phyloP scores from a whole-genome alignment of 2,329 filamentous ascomycete species.

The Nannizziopsis barbatae region DNA sequence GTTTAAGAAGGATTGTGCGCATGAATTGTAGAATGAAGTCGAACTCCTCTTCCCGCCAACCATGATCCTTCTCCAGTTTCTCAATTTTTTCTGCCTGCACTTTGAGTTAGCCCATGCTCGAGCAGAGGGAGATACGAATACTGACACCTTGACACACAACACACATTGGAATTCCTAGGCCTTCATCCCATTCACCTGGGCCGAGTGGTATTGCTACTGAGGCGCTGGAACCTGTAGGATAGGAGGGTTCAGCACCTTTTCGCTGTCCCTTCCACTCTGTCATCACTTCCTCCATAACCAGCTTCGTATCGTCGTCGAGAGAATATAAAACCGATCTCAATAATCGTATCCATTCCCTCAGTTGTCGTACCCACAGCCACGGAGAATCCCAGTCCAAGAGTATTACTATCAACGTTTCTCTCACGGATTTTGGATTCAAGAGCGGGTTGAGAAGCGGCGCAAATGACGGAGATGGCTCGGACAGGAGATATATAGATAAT shows the following conservation, averaged over 20 bases:
- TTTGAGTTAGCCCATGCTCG: constrained; percentile 17
- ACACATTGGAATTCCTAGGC: constrained; percentile 72
- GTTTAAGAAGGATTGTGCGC: constrained; percentile 75
- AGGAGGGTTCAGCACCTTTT: constrained; percentile 50
- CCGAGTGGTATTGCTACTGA: constrained; percentile 66
- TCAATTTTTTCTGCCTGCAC: constrained; percentile 79
- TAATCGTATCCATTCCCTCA: constrained; percentile 80
- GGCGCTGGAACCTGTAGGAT: constrained; percentile 46
- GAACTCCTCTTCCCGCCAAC: constrained; percentile 94
- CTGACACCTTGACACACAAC: constrained; percentile 90
- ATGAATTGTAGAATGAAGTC: constrained; percentile 91
- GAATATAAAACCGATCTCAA: constrained; percentile 65
- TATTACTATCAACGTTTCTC: constrained; percentile 77
- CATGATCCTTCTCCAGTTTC: constrained; percentile 71
- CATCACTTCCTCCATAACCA: constrained; percentile 80
- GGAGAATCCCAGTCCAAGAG: constrained; percentile 93
- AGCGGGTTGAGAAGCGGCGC: constrained; percentile 72
- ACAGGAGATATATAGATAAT: constrained; percentile 77
- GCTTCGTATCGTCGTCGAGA: constrained; percentile 63
- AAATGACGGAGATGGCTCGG: constrained; percentile 73
- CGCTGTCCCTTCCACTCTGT: constrained; percentile 65
- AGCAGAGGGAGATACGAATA: background rate
- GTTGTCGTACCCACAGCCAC: constrained; percentile 80
- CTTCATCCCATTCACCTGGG: constrained; percentile 87
- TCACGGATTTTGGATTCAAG: constrained; percentile 69